These are phyloP conservation scores for Saccharomycopsis schoenii DNA, from an alignment of 805 yeast species.

Conservation along the genomic window DNA sequence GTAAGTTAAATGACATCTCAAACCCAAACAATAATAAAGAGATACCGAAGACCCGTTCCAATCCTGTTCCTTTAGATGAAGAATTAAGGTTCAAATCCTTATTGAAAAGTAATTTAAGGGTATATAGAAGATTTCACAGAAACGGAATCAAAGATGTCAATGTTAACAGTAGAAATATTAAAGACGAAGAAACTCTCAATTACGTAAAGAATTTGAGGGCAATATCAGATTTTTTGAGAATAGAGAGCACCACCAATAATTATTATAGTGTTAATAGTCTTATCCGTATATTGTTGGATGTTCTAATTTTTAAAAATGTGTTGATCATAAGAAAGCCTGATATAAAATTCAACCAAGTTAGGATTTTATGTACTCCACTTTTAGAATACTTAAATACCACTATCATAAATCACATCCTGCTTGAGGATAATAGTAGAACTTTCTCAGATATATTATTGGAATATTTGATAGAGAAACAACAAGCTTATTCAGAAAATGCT, in stretches of 20 bases:
- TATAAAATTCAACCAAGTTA: slow-evolving; percentile 9
- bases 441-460: background rate
- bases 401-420: background rate
- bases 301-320: slow-evolving; percentile 27
- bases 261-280: slow-evolving; percentile 16
- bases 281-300: slow-evolving; percentile 22
- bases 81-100: slow-evolving; percentile 2
- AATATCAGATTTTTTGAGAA: slow-evolving; percentile 15
- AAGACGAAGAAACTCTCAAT: slow-evolving; percentile 28
- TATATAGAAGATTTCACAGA: slow-evolving; percentile 41
- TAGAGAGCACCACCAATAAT: slow-evolving; percentile 23
- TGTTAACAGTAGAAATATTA: slow-evolving; percentile 34
- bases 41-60: background rate
- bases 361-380: slow-evolving; percentile 12
- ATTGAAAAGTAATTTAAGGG: slow-evolving; percentile 32
- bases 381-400: slow-evolving; percentile 2
- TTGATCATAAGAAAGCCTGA: slow-evolving; percentile 20
- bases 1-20: background rate
- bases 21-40: background rate
- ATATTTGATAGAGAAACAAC: slow-evolving; percentile 1
- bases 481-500: background rate
- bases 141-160: slow-evolving; percentile 30
- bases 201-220: slow-evolving; percentile 27
- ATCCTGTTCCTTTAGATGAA: background rate
- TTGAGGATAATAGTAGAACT: background rate